A percentile compares a stretch with the other conserved stretches of the same genome.
Evolutionary conservation across 1,284 basidiomycete genomes (phyloP).

Genomic region (Rhodotorula sp.): DNA sequence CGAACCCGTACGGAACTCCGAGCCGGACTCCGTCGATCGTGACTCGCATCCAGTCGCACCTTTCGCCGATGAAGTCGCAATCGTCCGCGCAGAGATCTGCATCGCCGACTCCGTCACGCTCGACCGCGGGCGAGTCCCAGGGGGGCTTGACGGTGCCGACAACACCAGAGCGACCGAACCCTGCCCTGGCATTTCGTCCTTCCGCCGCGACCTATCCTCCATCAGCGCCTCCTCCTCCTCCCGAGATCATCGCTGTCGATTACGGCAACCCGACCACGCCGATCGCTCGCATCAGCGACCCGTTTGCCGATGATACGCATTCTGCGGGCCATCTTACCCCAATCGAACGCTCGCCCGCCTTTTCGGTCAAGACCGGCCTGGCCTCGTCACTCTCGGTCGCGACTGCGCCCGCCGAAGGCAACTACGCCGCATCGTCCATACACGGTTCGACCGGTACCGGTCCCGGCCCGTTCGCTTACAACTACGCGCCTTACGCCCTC

Average conservation of each 20-base stretch:
- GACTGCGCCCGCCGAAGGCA: conserved; percentile 8
- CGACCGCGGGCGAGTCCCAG: not conserved
- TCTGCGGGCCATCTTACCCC: not conserved
- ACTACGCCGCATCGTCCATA: not conserved
- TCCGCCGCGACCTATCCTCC: conserved; percentile 6
- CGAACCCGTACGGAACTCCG: not conserved
- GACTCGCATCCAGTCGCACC: conserved; percentile 13
- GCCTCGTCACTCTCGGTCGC: conserved; percentile 8
- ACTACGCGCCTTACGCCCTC: conserved; percentile 53
- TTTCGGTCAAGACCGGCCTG: conserved; percentile 11
- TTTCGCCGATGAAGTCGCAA: conserved; percentile 13
- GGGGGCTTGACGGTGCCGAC: too few species aligned
- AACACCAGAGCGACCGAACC: not conserved
- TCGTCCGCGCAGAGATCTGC: not conserved
- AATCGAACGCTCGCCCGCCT: not conserved
- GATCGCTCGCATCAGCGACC: not conserved
- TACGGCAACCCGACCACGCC: conserved; percentile 1
- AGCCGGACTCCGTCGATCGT: conserved; percentile 21
- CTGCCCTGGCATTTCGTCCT: not conserved
- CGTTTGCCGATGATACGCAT: conserved; percentile 3
- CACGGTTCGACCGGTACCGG: not conserved
- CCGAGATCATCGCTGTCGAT: conserved; percentile 2
- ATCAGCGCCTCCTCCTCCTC: not conserved
- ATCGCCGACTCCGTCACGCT: not conserved
- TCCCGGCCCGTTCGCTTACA: not conserved